Conservation (phyloP, 2,329 filamentous ascomycete species). For the Claviceps pusilla region DNA sequence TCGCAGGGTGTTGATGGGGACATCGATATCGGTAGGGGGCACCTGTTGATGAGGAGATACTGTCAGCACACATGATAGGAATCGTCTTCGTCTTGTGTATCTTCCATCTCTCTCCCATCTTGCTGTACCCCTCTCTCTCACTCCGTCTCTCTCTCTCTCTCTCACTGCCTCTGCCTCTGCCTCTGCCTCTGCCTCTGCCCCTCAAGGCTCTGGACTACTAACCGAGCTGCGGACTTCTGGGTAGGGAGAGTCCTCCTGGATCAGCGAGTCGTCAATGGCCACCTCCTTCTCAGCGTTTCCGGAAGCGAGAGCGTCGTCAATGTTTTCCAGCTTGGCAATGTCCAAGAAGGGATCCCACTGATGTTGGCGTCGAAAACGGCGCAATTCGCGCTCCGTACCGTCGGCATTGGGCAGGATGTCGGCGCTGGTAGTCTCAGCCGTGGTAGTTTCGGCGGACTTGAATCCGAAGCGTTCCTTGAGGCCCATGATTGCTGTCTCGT, state of each 20-base stretch:
- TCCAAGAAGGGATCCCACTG: constrained; percentile 43
- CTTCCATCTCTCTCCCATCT: not conserved
- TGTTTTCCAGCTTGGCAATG: constrained; percentile 34
- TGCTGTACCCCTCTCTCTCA: not conserved
- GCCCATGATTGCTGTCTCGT: constrained; percentile 8
- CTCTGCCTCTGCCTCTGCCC: too few species aligned
- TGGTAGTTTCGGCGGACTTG: constrained; percentile 7
- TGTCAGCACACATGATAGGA: not conserved
- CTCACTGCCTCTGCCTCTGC: not conserved
- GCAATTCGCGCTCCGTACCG: constrained; percentile 16
- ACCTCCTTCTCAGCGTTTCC: constrained; percentile 30
- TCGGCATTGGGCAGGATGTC: constrained; percentile 9
- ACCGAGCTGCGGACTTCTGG: constrained; percentile 15
- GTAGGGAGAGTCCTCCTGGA: constrained; percentile 36
- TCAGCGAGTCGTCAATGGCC: constrained; percentile 28
- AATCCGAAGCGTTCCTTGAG: constrained; percentile 9
- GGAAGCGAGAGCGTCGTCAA: constrained; percentile 31
- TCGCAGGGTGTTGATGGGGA: constrained; percentile 41
- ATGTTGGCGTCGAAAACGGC: constrained; percentile 33
- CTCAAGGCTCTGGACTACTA: not conserved
- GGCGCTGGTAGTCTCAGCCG: constrained; percentile 8
- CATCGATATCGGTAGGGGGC: constrained; percentile 33
- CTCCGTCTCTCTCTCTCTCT: not conserved
- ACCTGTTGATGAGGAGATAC: constrained; percentile 4
- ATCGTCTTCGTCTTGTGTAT: not conserved